phyloP scores from a whole-genome alignment of 1,139 yeast genomes.

The Taphrina deformans region DNA sequence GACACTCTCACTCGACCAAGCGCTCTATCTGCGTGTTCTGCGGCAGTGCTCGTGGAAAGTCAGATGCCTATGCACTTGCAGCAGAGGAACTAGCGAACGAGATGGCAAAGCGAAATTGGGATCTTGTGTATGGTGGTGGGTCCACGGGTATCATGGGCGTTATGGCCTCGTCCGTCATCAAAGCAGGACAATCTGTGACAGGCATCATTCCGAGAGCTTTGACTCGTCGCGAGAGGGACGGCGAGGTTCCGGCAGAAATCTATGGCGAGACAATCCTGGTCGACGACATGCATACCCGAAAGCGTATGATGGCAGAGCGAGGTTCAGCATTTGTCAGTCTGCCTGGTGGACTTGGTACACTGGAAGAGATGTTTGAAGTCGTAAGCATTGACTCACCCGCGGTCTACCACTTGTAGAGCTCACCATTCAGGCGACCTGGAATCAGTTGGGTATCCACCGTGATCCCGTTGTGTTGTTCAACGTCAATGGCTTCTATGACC shows the following conservation, averaged over 20 bases:
- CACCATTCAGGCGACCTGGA: constrained; percentile 65
- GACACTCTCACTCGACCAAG: neutral
- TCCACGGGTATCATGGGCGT: constrained; percentile 78
- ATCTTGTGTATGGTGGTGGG: constrained; percentile 85
- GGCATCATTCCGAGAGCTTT: constrained; percentile 86
- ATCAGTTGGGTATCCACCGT: constrained; percentile 79
- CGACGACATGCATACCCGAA: constrained; percentile 86
- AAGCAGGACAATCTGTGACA: constrained; percentile 64
- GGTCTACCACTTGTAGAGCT: no score
- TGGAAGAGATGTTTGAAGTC: constrained; percentile 67
- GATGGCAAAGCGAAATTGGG: constrained; percentile 25
- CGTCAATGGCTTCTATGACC: constrained; percentile 77
- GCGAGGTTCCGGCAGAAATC: constrained; percentile 58
- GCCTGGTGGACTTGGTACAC: constrained; percentile 91
- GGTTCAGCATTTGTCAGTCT: constrained; percentile 85
- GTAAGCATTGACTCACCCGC: constrained; percentile 1
- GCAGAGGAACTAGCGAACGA: constrained; percentile 20
- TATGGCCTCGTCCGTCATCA: constrained; percentile 73
- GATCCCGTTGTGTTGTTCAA: constrained; percentile 79
- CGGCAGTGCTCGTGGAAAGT: constrained; percentile 31
- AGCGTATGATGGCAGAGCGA: constrained; percentile 80
- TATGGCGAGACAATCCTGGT: constrained; percentile 82
- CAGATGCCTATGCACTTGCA: constrained; percentile 18
- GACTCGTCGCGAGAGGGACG: constrained; percentile 67
- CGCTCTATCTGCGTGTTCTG: constrained; percentile 32